phyloP scores from a whole-genome alignment of 495 filamentous ascomycete genomes.

The Pyrenula massariospora region DNA sequence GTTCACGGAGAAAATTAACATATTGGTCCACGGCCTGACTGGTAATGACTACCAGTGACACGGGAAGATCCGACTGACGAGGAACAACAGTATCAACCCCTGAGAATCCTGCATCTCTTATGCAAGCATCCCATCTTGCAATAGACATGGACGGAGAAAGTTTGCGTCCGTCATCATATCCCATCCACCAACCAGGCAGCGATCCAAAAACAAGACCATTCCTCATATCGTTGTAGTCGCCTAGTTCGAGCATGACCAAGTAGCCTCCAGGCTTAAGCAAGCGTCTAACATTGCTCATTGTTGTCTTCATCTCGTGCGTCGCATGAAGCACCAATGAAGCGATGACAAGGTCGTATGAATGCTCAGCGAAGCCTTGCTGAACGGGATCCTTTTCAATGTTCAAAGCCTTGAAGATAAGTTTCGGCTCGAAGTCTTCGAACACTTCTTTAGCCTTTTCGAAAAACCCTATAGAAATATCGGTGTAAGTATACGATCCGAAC shows the following conservation, averaged over 20 bases:
- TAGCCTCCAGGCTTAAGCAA: constrained; percentile 45
- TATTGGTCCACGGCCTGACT: constrained; percentile 35
- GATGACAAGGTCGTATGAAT: constrained; percentile 38
- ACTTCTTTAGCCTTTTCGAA: constrained; percentile 19
- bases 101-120: constrained; percentile 27
- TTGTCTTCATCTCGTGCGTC: constrained; percentile 1
- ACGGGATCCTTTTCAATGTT: constrained; percentile 27
- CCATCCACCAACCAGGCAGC: constrained; percentile 42
- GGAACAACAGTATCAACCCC: not conserved
- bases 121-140: constrained; percentile 24
- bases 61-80: too few relatives aligned
- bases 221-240: constrained; percentile 16
- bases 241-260: constrained; percentile 35
- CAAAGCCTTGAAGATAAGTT: constrained; percentile 31
- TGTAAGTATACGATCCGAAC: constrained; percentile 33
- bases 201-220: constrained; percentile 20
- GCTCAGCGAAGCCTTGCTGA: constrained; percentile 28
- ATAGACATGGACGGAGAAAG: constrained; percentile 20
- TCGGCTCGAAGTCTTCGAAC: constrained; percentile 8
- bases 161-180: constrained; percentile 27
- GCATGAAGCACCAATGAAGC: constrained; percentile 11
- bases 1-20: constrained; percentile 19
- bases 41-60: too few relatives aligned
- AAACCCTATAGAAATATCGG: constrained; percentile 34
- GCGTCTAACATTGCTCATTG: not conserved